Evolutionary conservation across 2,329 filamentous ascomycete species (phyloP).

Genomic region (Ustulina deusta): DNA sequence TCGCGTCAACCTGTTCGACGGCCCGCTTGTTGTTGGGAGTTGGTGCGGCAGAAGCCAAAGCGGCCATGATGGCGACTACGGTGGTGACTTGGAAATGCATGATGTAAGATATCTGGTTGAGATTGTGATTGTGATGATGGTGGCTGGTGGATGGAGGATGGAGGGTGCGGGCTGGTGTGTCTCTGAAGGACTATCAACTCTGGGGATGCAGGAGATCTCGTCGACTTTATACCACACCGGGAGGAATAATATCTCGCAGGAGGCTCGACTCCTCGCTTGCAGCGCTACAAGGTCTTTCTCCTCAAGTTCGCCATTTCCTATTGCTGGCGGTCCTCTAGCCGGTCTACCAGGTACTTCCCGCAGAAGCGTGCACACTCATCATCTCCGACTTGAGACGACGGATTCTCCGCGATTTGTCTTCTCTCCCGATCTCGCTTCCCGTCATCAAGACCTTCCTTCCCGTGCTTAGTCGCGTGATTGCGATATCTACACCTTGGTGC

Average conservation of each 20-base stretch:
- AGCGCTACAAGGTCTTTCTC: not conserved
- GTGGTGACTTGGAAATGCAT: conserved; percentile 18
- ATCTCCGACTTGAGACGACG: not conserved
- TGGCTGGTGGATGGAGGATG: not conserved
- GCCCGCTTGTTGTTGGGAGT: too few species aligned
- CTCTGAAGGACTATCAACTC: not conserved
- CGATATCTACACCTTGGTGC: not conserved
- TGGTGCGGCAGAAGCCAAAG: conserved; percentile 13
- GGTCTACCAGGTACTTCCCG: not conserved
- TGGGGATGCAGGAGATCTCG: not conserved
- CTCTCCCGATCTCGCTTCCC: conserved; percentile 6
- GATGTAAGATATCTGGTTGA: not conserved
- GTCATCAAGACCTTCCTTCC: conserved; percentile 1
- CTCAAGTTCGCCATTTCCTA: not conserved
- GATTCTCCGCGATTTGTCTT: not conserved
- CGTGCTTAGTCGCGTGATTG: not conserved
- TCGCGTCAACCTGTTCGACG: not conserved
- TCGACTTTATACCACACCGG: conserved; percentile 5
- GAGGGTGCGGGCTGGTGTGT: not conserved
- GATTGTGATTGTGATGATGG: not conserved
- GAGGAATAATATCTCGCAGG: too few species aligned
- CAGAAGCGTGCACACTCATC: not conserved
- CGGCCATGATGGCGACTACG: not conserved
- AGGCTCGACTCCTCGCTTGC: not conserved
- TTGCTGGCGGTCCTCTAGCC: not conserved